These are phyloP conservation scores for Rhizomucor pusillus DNA, from an alignment of 371 early-diverging fungal genomes.

Conservation along the genomic window DNA sequence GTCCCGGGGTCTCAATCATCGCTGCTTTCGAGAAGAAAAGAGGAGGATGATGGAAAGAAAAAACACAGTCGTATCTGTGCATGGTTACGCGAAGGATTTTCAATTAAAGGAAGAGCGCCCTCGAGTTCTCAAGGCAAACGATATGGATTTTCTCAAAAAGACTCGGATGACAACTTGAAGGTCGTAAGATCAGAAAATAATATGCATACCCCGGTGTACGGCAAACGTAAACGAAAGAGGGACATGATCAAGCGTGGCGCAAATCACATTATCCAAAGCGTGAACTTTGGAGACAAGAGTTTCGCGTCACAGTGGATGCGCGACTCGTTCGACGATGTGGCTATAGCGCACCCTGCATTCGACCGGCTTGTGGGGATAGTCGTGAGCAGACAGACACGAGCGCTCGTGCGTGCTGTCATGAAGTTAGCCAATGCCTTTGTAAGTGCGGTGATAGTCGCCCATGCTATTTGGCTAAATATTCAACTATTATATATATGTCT, in stretches of 20 bases:
- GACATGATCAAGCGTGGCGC: slow-evolving; percentile 21
- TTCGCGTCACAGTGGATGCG: slow-evolving; percentile 46
- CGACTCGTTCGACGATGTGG: slow-evolving; percentile 41
- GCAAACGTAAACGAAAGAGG: not conserved
- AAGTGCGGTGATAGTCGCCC: not conserved
- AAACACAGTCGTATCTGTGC: not conserved
- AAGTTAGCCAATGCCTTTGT: slow-evolving; percentile 40
- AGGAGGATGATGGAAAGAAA: not conserved
- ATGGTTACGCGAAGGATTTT: not conserved
- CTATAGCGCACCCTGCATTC: slow-evolving; percentile 32
- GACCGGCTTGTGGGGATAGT: slow-evolving; percentile 38
- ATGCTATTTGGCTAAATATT: not conserved
- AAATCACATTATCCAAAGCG: slow-evolving; percentile 34
- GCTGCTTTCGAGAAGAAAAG: not conserved
- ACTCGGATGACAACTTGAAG: slow-evolving; percentile 24
- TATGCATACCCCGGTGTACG: no score
- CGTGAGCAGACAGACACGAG: slow-evolving; percentile 36
- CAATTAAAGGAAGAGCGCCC: not conserved
- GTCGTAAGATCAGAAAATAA: not conserved
- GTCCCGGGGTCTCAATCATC: slow-evolving; percentile 19
- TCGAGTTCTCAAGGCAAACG: slow-evolving; percentile 25
- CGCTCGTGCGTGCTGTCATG: slow-evolving; percentile 38
- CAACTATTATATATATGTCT: no score
- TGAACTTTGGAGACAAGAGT: slow-evolving; percentile 39
- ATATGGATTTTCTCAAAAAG: slow-evolving; percentile 43